Conservation (phyloP, 768 basidiomycete species). For the Cystoderma amianthinum region DNA sequence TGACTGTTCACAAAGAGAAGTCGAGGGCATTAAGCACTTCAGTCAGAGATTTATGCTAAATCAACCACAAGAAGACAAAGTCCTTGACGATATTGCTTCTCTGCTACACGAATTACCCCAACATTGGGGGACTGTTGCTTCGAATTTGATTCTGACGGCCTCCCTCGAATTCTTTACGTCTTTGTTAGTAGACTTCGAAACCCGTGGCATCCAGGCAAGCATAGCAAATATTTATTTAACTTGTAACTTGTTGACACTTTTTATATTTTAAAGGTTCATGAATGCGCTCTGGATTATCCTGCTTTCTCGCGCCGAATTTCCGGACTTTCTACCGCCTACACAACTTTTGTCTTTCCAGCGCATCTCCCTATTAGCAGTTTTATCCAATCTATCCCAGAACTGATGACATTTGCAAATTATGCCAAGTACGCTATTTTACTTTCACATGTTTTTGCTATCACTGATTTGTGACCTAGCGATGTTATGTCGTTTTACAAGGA, state of each 20-base stretch:
- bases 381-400: background rate
- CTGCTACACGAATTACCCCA: slow-evolving; percentile 19
- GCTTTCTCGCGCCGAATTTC: background rate
- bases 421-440: background rate
- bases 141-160: slow-evolving; percentile 26
- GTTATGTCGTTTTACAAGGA: slow-evolving; percentile 35
- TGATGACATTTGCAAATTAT: background rate
- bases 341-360: background rate
- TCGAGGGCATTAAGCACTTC: slow-evolving; percentile 21
- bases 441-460: background rate
- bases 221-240: background rate
- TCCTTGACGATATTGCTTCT: slow-evolving; percentile 25
- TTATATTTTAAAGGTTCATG: too few relatives aligned
- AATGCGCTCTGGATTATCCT: background rate
- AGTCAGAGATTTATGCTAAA: slow-evolving; percentile 19
- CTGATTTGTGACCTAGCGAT: slow-evolving; percentile 17
- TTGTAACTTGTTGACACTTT: background rate
- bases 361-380: background rate
- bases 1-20: slow-evolving; percentile 19
- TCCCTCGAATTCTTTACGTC: slow-evolving; percentile 27
- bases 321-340: background rate
- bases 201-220: slow-evolving; percentile 17
- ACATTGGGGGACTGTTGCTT: slow-evolving; percentile 18
- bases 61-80: slow-evolving; percentile 17
- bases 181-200: slow-evolving; percentile 22